Evolutionary conservation across 2,329 filamentous ascomycete genomes (phyloP), one percentile per base, ranked within the genome.

Genomic region (Calonectria naviculata): DNA sequence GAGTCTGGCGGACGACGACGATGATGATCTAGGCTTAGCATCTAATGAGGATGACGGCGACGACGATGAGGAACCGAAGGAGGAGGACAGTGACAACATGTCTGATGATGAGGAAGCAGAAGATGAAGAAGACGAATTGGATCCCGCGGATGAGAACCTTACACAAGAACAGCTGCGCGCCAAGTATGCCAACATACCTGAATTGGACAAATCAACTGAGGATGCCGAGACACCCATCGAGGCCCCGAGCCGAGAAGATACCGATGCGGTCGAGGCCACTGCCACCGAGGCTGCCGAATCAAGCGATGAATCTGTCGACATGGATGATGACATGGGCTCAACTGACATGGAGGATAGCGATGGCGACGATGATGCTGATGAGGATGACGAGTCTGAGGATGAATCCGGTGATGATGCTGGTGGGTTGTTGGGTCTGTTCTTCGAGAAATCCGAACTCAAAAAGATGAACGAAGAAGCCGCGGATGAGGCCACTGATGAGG

Each of bases 121-220:
- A 19, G 89, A 91, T 13, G 89, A 89, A 1, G 90, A 90, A 10
- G 89, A 90, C 44, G 84, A 78, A 17, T 85, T 86, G 24, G 86
- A 86, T 9, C 79, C 84, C 15, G 90, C 88, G 10, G 91, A 93
- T 69, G 92, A 93, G 71, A 86, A 87, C 13, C 85, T 95, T 4
- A 93, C 92, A 0, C 89, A 92, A 71, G 93, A 94, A 68, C 90
- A 94, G 78, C 81, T 94, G 17, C 89, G 87, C 29, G 87, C 87
- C 44, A 95, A 95, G 80, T 95, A 94, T 73, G 90, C 90, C 10
- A 87, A 91, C 65, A 84, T 94, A 8, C 91, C 91, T 0, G 86
- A 86, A 21, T 72, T 89, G 5, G 80, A 85, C 26, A 73, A 73
- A 17, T 73, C 79, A 13, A 75, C 73, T 3, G 79, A 79, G 2